Evolutionary conservation across 371 early-diverging fungal species (phyloP).

Genomic region (Mucor lusitanicus): DNA sequence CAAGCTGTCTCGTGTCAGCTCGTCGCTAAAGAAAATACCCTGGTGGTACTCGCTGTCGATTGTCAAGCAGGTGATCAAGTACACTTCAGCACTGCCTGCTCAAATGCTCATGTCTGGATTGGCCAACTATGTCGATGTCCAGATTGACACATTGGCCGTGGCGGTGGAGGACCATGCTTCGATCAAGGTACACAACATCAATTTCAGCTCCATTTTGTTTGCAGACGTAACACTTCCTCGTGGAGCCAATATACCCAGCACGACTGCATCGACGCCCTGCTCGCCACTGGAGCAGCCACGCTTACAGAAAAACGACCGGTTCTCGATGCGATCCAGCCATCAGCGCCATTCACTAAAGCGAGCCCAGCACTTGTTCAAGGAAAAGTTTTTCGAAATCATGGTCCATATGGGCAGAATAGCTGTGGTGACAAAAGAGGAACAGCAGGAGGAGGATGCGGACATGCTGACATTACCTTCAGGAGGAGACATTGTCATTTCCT

Average conservation of each 20-base stretch:
- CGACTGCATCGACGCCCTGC: slow-evolving; percentile 6
- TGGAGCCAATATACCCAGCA: background rate
- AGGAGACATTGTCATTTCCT: slow-evolving; percentile 37
- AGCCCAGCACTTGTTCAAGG: slow-evolving; percentile 48
- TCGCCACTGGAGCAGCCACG: background rate
- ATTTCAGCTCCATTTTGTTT: slow-evolving; percentile 42
- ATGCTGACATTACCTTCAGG: slow-evolving; percentile 35
- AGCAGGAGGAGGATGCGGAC: slow-evolving; percentile 3
- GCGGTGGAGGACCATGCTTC: slow-evolving; percentile 21
- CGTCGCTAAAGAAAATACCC: slow-evolving; percentile 35
- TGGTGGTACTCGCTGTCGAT: slow-evolving; percentile 54
- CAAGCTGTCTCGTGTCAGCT: slow-evolving; percentile 33
- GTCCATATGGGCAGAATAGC: slow-evolving; percentile 34
- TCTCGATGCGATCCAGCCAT: slow-evolving; percentile 28
- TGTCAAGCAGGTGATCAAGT: slow-evolving; percentile 43
- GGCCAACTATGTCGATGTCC: slow-evolving; percentile 51
- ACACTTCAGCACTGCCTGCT: slow-evolving; percentile 48
- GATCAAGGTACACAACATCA: slow-evolving; percentile 26
- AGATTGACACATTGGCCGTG: slow-evolving; percentile 24
- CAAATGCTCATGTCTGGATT: slow-evolving; percentile 53
- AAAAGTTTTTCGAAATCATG: slow-evolving; percentile 51
- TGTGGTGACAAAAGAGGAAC: no score
- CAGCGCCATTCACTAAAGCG: slow-evolving; percentile 50
- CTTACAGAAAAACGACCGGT: background rate
- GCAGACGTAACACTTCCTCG: slow-evolving; percentile 19